Conservation (phyloP, 352 stramenopile species). For the Thalassiosira livingstoniorum region DNA sequence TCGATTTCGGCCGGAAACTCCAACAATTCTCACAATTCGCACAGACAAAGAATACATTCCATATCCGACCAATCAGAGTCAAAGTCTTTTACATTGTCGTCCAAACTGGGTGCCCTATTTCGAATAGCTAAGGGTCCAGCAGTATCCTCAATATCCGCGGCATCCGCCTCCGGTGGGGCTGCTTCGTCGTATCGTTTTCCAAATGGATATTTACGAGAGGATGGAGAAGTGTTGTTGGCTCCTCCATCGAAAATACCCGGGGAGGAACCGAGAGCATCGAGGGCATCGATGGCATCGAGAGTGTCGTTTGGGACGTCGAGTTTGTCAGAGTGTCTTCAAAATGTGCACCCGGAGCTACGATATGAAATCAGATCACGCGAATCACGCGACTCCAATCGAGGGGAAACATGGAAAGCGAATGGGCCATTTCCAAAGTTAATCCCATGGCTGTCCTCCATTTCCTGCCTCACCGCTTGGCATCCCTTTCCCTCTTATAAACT, state of each 20-base stretch:
- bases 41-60: not conserved
- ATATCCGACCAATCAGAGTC: not conserved
- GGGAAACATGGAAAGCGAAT: not conserved
- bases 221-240: constrained; percentile 42
- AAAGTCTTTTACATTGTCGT: not conserved
- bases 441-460: constrained; percentile 46
- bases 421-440: constrained; percentile 30
- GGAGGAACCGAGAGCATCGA: constrained; percentile 1
- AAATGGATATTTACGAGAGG: constrained; percentile 53
- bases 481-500: constrained; percentile 43
- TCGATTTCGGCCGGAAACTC: not conserved
- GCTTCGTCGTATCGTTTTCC: constrained; percentile 20
- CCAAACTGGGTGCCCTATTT: constrained; percentile 22
- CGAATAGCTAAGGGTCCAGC: constrained; percentile 10
- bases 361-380: constrained; percentile 34
- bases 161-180: not conserved
- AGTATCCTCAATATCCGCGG: constrained; percentile 13
- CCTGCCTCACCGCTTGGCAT: constrained; percentile 34
- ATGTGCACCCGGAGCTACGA: constrained; percentile 48
- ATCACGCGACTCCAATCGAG: not conserved
- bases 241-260: constrained; percentile 7
- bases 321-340: constrained; percentile 34
- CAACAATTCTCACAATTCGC: not conserved
- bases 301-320: constrained; percentile 1
- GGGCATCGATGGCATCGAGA: constrained; percentile 16